These are phyloP conservation scores for Clonostachys sp. DNA, from an alignment of 2,329 filamentous ascomycete genomes.

Conservation along the genomic window DNA sequence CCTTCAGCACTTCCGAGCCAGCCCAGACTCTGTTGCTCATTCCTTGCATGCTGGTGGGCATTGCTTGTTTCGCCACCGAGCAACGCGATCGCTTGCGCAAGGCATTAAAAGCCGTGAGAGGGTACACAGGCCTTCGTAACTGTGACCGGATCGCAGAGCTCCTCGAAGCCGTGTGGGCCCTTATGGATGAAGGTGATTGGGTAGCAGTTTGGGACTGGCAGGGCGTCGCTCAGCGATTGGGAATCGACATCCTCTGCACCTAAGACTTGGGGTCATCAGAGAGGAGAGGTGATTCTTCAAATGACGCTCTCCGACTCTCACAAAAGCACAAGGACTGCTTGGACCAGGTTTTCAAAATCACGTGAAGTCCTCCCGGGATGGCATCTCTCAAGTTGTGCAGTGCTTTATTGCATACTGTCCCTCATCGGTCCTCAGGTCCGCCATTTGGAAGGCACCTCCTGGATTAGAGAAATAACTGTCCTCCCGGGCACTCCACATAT, in stretches of 20 bases:
- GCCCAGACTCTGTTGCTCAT: slow-evolving; percentile 56
- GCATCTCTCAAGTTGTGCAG: too few relatives aligned
- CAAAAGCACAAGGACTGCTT: too few relatives aligned
- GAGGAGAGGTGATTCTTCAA: too few relatives aligned
- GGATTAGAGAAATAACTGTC: too few relatives aligned
- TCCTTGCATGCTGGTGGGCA: slow-evolving; percentile 56
- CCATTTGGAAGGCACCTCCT: too few relatives aligned
- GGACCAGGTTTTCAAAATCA: too few relatives aligned
- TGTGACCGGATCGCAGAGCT: slow-evolving; percentile 48
- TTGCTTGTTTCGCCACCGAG: slow-evolving; percentile 47
- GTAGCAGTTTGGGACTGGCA: slow-evolving; percentile 62
- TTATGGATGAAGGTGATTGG: slow-evolving; percentile 56
- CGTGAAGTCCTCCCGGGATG: too few relatives aligned
- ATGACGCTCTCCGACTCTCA: too few relatives aligned
- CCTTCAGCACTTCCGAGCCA: slow-evolving; percentile 52
- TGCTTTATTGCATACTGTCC: too few relatives aligned
- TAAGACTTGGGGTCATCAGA: too few relatives aligned
- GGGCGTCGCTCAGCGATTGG: slow-evolving; percentile 44
- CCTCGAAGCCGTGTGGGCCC: slow-evolving; percentile 53
- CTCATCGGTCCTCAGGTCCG: too few relatives aligned
- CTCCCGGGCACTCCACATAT: too few relatives aligned
- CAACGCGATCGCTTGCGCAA: slow-evolving; percentile 48
- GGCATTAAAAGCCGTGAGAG: slow-evolving; percentile 44
- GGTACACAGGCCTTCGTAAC: slow-evolving; percentile 57
- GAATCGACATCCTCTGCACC: slow-evolving; percentile 51